Base-by-base conservation (phyloP, 805 yeast species). In the Saturnispora diversa region DNA sequence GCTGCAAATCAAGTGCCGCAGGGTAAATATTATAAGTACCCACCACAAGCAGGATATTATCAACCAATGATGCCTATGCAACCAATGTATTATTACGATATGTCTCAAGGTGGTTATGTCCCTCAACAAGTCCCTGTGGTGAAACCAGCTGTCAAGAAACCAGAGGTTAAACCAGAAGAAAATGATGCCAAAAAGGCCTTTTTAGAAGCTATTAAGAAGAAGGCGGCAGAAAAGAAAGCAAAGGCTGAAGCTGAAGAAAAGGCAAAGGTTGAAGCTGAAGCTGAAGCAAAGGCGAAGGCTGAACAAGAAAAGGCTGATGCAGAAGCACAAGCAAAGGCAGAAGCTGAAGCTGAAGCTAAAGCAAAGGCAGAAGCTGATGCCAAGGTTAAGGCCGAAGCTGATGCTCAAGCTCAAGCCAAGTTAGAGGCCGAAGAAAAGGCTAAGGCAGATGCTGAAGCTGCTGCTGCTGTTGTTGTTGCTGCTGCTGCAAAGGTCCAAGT, bases 371-470 rank as follows among this genome's bases (percentile, higher is more conserved):
- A 15, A 24, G 19, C 24, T 12, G 16, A 31, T 35, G 16, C 35
- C 22, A 17, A 25, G 6, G 15, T 19, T 32, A 19, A 23, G 29
- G 11, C 13, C 20, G 17, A 34, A 25, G 36, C 5, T 10, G 32
- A 22, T 11, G 36, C 19, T 17, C 23, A 21, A 30, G 32, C 21
- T 7, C 38, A 21, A n/a, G 30, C 29, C 8, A 29, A 31, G 26
- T 24, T 19, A 13, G 31, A 3, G 11, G 51, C n/a, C 35, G 21
- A 31, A 19, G 33, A 11, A 3, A 23, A 30, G 6, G 27, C n/a
- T 25, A 40, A 32, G n/a, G 51, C 28, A 25, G 44, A 35, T 5
- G 50, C 40, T 28, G 54, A 28, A 15, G 50, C 32, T 16, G 44
- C 40, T 1, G 50, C 23, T 17, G 47, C 26, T 21, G 44, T 23